Evolutionary conservation across 768 basidiomycete species (phyloP).

Genomic region (Boletellus ananiceps): DNA sequence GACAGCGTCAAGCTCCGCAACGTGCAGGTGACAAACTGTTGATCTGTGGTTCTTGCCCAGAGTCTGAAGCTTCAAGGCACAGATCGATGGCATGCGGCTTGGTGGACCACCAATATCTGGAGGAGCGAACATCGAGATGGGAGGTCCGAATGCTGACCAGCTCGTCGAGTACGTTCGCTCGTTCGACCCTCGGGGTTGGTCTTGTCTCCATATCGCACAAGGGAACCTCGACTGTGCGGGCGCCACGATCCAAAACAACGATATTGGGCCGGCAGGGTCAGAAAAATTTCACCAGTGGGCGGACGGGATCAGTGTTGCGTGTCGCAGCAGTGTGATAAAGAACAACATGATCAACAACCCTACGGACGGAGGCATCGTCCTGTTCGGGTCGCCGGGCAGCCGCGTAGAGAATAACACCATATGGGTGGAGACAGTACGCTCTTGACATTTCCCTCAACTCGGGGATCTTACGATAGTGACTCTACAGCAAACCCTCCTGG

Average conservation of each 20-base stretch:
- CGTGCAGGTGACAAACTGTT: slow-evolving; percentile 50
- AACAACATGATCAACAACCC: slow-evolving; percentile 69
- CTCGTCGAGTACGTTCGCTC: slow-evolving; percentile 73
- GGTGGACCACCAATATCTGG: slow-evolving; percentile 50
- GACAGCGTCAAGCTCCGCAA: slow-evolving; percentile 61
- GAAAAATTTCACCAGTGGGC: slow-evolving; percentile 71
- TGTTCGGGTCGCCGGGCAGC: slow-evolving; percentile 73
- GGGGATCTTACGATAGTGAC: background rate
- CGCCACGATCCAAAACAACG: slow-evolving; percentile 70
- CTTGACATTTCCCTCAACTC: background rate
- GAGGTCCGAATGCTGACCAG: slow-evolving; percentile 67
- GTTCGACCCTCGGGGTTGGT: slow-evolving; percentile 77
- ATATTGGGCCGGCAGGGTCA: slow-evolving; percentile 73
- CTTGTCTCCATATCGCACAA: slow-evolving; percentile 74
- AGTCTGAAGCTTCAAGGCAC: background rate
- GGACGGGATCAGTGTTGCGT: slow-evolving; percentile 75
- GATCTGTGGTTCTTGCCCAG: background rate
- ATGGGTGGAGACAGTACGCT: slow-evolving; percentile 60
- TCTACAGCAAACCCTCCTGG: slow-evolving; percentile 58
- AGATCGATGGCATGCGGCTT: slow-evolving; percentile 75
- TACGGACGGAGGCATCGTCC: slow-evolving; percentile 76
- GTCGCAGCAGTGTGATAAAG: slow-evolving; percentile 53
- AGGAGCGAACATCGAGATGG: slow-evolving; percentile 83
- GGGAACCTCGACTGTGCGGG: slow-evolving; percentile 64
- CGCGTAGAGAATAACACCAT: slow-evolving; percentile 74